Conservation (phyloP, 148 eudicot species). For the Camellia lanceoleosa region DNA sequence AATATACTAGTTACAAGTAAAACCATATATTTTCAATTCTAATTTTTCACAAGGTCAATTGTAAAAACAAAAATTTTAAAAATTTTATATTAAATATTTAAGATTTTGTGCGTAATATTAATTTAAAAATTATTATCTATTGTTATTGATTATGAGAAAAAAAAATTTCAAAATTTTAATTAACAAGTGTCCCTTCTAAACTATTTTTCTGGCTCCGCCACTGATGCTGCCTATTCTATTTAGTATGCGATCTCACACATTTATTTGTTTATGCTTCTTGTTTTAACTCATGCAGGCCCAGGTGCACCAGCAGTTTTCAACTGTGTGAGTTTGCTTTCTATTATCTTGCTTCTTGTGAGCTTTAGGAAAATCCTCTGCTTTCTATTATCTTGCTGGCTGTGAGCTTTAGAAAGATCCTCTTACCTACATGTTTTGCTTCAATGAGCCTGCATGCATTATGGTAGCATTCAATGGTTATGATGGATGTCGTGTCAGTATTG, state of each 20-base stretch:
- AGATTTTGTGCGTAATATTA: too few relatives aligned
- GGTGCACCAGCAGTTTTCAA: constrained; percentile 83
- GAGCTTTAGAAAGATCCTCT: not conserved
- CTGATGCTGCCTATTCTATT: not conserved
- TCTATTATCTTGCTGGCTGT: constrained; percentile 1
- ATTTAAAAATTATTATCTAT: too few relatives aligned
- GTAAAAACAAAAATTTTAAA: too few relatives aligned
- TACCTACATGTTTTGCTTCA: not conserved
- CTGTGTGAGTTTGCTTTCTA: constrained; percentile 54
- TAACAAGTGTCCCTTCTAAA: too few relatives aligned
- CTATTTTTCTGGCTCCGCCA: too few relatives aligned
- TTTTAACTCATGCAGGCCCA: constrained; percentile 60
- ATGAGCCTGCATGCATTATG: not conserved
- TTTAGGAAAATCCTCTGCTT: not conserved
- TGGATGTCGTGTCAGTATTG: not conserved
- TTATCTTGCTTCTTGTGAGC: not conserved
- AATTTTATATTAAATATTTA: too few relatives aligned
- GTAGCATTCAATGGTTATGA: not conserved
- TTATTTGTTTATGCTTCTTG: not conserved
- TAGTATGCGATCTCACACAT: not conserved
- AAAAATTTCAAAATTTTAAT: too few relatives aligned
- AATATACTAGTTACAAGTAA: too few relatives aligned
- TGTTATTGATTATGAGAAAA: too few relatives aligned
- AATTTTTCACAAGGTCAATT: too few relatives aligned
- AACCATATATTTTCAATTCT: too few relatives aligned